Conservation (phyloP, 805 yeast genomes). For the Lachancea lanzarotensis region DNA sequence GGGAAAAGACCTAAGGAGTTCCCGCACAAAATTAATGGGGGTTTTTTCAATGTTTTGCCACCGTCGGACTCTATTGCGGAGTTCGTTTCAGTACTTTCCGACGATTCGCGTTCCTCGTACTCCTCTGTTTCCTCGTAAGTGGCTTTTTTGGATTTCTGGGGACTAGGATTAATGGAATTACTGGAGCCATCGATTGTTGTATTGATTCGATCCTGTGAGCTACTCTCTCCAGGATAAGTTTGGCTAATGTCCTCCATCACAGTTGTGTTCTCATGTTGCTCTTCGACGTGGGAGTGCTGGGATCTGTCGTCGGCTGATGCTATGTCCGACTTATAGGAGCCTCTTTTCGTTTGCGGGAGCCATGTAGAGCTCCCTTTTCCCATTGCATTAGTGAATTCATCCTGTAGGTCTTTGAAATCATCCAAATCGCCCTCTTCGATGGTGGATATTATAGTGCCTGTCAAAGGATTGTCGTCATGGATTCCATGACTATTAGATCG, state of each 20-base stretch:
- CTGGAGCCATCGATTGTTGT: neutral
- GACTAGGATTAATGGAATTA: neutral
- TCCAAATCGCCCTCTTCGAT: conserved; percentile 30
- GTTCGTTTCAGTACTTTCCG: conserved; percentile 3
- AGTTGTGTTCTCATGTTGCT: neutral
- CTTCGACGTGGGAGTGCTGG: neutral
- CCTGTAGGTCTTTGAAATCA: conserved; percentile 30
- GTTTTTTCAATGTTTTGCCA: neutral
- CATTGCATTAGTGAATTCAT: conserved; percentile 23
- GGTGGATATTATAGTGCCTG: conserved; percentile 26
- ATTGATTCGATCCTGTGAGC: neutral
- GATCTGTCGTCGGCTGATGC: neutral
- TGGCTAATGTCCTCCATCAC: neutral
- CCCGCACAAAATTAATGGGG: conserved; percentile 34
- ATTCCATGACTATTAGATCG: neutral
- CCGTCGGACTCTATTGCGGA: neutral
- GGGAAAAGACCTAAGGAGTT: conserved; percentile 37
- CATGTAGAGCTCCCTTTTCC: conserved; percentile 26
- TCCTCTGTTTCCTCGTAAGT: neutral
- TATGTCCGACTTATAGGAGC: neutral
- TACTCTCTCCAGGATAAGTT: neutral
- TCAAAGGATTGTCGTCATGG: conserved; percentile 15
- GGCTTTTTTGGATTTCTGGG: neutral
- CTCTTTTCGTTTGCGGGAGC: conserved; percentile 18
- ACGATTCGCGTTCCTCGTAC: neutral